Conservation (phyloP, 352 stramenopile genomes). For the Globisporangium ultimum region DNA sequence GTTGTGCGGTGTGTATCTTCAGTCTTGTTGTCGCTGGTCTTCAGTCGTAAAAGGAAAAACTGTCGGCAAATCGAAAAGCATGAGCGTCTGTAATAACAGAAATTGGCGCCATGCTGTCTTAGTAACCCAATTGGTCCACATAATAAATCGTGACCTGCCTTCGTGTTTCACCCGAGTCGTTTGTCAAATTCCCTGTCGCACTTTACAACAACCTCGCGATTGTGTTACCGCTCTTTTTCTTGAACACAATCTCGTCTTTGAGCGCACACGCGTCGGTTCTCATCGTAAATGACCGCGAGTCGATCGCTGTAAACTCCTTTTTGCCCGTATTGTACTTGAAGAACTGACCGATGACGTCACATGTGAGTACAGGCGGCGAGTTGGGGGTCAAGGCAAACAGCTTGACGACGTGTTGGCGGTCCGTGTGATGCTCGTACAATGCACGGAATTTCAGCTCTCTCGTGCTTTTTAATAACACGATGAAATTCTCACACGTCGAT, state of each 20-base stretch:
- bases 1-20: no score
- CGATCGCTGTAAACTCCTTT: constrained; percentile 66
- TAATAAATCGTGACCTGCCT: no score
- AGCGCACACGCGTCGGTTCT: constrained; percentile 74
- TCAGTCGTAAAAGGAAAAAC: no score
- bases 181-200: not conserved
- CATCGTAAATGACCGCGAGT: constrained; percentile 66
- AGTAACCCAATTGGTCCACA: no score
- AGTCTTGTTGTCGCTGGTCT: no score
- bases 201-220: constrained; percentile 5
- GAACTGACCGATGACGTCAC: constrained; percentile 55
- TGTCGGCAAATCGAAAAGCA: no score
- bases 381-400: constrained; percentile 37
- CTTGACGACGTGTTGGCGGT: constrained; percentile 32
- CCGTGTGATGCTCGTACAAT: constrained; percentile 63
- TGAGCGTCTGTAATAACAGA: no score
- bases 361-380: constrained; percentile 26
- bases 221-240: constrained; percentile 22
- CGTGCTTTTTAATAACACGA: constrained; percentile 70
- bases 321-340: constrained; percentile 86
- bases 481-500: constrained; percentile 62
- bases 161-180: not conserved
- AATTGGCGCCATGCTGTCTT: no score
- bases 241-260: constrained; percentile 48
- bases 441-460: constrained; percentile 75